A percentile compares a stretch with the other conserved stretches of the same genome.
Conservation (phyloP, 331 rosid species). For the Malus hybrid region DNA sequence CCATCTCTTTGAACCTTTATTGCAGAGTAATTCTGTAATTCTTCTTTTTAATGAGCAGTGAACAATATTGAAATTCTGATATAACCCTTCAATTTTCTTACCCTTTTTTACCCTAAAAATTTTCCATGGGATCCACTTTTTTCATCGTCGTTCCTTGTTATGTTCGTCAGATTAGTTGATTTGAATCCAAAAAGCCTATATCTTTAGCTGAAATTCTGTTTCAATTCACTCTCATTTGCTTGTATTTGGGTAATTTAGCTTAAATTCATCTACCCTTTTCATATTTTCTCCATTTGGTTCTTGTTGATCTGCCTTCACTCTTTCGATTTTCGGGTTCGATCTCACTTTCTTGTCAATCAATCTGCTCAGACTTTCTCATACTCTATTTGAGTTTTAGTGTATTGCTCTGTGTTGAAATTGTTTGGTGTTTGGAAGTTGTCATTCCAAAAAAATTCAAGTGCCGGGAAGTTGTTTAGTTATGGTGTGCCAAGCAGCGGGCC, state of each 20-base stretch:
- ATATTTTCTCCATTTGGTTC: not conserved
- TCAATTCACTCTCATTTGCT: not conserved
- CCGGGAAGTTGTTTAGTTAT: constrained; percentile 64
- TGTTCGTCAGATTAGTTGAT: constrained; percentile 84
- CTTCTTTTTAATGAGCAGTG: not conserved
- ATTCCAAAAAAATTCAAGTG: constrained; percentile 33
- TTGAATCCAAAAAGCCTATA: constrained; percentile 19
- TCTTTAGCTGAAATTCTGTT: not conserved
- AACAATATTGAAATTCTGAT: no score
- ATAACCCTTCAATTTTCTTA: not conserved
- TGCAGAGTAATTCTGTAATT: constrained; percentile 94
- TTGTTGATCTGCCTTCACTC: not conserved
- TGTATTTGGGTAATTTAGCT: not conserved
- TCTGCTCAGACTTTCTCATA: not conserved
- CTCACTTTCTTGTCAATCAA: not conserved
- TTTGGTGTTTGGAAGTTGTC: constrained; percentile 27
- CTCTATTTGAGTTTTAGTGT: not conserved
- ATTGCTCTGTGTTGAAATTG: not conserved
- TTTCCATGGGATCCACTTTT: constrained; percentile 85
- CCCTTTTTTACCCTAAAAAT: not conserved
- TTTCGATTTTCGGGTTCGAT: not conserved
- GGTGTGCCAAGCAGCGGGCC: constrained; percentile 99
- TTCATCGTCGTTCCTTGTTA: constrained; percentile 88
- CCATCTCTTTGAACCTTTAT: constrained; percentile 72
- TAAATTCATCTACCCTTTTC: not conserved